phyloP scores from a whole-genome alignment of 257 asterid genomes.

The Lycium barbarum region DNA sequence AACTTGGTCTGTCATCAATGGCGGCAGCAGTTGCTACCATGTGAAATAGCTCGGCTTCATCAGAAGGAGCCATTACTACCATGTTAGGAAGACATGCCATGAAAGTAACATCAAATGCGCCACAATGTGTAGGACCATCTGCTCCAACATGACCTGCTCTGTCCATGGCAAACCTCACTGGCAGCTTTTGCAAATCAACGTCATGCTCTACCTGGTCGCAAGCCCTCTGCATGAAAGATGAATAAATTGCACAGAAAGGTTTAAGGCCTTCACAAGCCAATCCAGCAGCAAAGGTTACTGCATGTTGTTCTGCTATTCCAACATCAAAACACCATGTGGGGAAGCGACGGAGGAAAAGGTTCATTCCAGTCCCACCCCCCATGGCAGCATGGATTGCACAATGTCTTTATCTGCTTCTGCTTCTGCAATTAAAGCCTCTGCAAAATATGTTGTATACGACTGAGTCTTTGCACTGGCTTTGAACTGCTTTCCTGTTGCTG shows the following conservation, averaged over 20 bases:
- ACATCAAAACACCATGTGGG: constrained; percentile 89
- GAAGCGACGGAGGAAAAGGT: constrained; percentile 85
- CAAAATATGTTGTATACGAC: constrained; percentile 91
- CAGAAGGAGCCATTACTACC: constrained; percentile 99
- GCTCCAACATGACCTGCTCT: constrained; percentile 97
- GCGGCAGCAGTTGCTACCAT: constrained; percentile 98
- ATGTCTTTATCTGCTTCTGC: constrained; percentile 87
- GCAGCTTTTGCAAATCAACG: constrained; percentile 96
- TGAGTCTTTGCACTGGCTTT: constrained; percentile 77
- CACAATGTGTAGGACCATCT: constrained; percentile 98
- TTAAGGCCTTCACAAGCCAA: constrained; percentile 96
- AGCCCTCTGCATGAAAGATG: constrained; percentile 90
- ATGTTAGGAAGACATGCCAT: constrained; percentile 99
- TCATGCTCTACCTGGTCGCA: constrained; percentile 99
- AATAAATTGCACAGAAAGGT: constrained; percentile 92
- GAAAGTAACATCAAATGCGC: constrained; percentile 81
- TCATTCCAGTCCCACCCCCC: constrained; percentile 98
- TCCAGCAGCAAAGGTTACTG: constrained; percentile 98
- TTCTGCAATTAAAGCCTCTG: constrained; percentile 92
- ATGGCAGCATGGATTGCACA: constrained; percentile 94
- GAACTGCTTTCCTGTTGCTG: constrained; percentile 90
- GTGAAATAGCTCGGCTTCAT: constrained; percentile 89
- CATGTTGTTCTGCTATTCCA: constrained; percentile 97
- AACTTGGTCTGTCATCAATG: constrained; percentile 91
- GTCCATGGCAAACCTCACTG: constrained; percentile 94